phyloP scores from a whole-genome alignment of 352 stramenopile genomes.

The Pythium biforme region DNA sequence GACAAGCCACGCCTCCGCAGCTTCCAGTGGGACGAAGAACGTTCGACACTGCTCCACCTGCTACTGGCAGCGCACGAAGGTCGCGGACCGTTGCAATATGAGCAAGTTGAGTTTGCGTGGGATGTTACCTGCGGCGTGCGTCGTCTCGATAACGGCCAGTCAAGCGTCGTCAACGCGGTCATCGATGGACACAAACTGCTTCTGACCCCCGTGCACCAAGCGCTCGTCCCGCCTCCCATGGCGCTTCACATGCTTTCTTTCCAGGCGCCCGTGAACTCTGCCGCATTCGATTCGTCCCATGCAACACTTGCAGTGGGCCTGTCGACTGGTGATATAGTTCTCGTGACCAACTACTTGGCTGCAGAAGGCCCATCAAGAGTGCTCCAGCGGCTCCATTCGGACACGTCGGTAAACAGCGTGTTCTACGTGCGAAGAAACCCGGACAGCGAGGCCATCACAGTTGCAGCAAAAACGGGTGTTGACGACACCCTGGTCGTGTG shows the following conservation, averaged over 20 bases:
- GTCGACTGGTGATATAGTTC: conserved; percentile 37
- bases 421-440: conserved; percentile 1
- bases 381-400: neutral
- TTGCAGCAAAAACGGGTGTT: conserved; percentile 14
- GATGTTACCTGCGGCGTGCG: conserved; percentile 32
- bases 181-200: conserved; percentile 62
- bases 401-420: conserved; percentile 12
- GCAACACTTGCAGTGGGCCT: conserved; percentile 42
- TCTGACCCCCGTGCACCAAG: conserved; percentile 64
- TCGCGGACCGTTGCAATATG: conserved; percentile 13
- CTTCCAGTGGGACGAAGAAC: conserved; percentile 63
- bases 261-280: conserved; percentile 41
- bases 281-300: conserved; percentile 50
- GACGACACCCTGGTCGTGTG: conserved; percentile 18
- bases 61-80: conserved; percentile 16
- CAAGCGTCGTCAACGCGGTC: conserved; percentile 46
- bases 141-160: conserved; percentile 13
- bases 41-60: conserved; percentile 36
- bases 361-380: neutral
- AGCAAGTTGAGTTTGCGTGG: conserved; percentile 59
- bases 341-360: conserved; percentile 49
- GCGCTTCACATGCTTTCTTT: conserved; percentile 46
- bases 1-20: conserved; percentile 26
- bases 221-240: conserved; percentile 68
- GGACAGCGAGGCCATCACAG: neutral